These are phyloP conservation scores for Sungouiella thailandica DNA, from an alignment of 805 yeast species.

Conservation along the genomic window DNA sequence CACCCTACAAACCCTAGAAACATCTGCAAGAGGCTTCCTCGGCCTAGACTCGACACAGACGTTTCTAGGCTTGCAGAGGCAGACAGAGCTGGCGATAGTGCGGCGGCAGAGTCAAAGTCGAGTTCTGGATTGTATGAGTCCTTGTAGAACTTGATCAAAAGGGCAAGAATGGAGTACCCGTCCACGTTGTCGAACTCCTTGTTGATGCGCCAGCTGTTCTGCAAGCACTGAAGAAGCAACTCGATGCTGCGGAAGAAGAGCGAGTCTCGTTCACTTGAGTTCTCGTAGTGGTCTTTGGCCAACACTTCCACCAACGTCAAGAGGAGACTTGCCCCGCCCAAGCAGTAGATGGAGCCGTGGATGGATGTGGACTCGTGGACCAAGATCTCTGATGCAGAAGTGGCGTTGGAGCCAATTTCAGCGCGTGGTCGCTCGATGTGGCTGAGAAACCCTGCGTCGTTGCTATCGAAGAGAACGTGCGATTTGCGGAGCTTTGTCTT, in stretches of 20 bases:
- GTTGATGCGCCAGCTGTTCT: conserved; percentile 45
- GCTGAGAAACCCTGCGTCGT: conserved; percentile 9
- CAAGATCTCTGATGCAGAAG: no score
- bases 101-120: background rate
- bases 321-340: conserved; percentile 50
- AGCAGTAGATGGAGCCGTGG: conserved; percentile 31
- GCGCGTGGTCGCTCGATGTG: conserved; percentile 5
- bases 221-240: conserved; percentile 39
- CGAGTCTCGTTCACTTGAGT: conserved; percentile 12
- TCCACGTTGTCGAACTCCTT: conserved; percentile 55
- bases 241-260: conserved; percentile 31
- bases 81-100: background rate
- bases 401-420: no score
- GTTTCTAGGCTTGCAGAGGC: background rate
- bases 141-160: conserved; percentile 47
- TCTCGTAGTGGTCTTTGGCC: conserved; percentile 20
- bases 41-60: background rate
- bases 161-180: conserved; percentile 57
- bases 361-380: conserved; percentile 24
- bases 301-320: conserved; percentile 45
- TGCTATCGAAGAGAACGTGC: conserved; percentile 11
- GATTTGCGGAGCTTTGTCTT: conserved; percentile 4
- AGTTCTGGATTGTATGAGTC: conserved; percentile 15
- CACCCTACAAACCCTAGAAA: background rate
- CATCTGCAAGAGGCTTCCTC: background rate